Conservation (phyloP, 768 basidiomycete genomes). For the Amanita rimosa region DNA sequence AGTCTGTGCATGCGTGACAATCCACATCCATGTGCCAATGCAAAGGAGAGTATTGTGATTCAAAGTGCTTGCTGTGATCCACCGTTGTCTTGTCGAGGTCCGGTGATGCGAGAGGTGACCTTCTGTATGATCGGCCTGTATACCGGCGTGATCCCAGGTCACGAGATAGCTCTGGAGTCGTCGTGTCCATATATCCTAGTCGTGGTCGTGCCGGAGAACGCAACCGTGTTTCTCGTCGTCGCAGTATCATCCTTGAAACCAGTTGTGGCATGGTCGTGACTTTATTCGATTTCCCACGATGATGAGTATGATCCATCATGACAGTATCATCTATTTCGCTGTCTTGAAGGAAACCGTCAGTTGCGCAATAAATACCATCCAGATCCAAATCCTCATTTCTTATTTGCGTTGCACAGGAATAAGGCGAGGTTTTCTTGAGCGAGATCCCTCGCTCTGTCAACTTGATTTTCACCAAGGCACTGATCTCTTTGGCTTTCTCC, state of each 20-base stretch:
- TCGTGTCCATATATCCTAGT: neutral
- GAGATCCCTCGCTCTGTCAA: slow-evolving; percentile 1
- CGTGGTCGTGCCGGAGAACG: neutral
- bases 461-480: slow-evolving; percentile 4
- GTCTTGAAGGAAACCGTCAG: slow-evolving; percentile 1
- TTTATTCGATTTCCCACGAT: slow-evolving; percentile 5
- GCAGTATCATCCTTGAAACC: slow-evolving; percentile 12
- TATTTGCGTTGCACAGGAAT: neutral
- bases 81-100: neutral
- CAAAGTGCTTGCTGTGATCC: neutral
- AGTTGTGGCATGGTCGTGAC: slow-evolving; percentile 10
- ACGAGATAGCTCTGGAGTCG: neutral
- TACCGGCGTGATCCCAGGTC: neutral
- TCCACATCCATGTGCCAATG: slow-evolving; percentile 5
- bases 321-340: neutral
- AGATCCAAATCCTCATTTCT: slow-evolving; percentile 1
- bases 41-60: neutral
- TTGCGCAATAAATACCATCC: neutral
- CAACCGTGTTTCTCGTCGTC: slow-evolving; percentile 6
- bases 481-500: slow-evolving; percentile 3
- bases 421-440: neutral
- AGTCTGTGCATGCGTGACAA: neutral
- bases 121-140: neutral
- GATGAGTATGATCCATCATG: neutral
- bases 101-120: slow-evolving; percentile 2